Base-by-base conservation (phyloP, 148 eudicot species). In the Fagopyrum esculentum region DNA sequence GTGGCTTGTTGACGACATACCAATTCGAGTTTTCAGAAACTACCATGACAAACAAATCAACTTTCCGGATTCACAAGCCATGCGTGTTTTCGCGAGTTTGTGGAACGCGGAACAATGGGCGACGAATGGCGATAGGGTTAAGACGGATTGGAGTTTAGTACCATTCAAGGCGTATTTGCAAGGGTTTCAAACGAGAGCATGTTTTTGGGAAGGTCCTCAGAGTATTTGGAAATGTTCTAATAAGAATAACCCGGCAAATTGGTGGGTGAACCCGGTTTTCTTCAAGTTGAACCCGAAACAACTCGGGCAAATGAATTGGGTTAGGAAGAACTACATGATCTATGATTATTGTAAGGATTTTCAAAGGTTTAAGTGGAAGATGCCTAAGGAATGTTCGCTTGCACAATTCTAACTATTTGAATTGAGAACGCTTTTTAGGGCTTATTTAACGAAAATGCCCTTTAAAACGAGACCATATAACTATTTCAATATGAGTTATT, bases 91-190 rank as follows among this genome's bases (percentile, higher is more conserved):
- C 47, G 76, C 86, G 45, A 92, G 91, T 83, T 72, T 90, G 2
- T 92, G 94, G 94, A 82, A 88, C 35, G 94, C 90, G 0, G 91
- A 92, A 45, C 77, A 83, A 56, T 92, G 92, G 94, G 98, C 91
- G 29, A 90, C 91, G 17, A 82, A 87, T 78, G 87, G 90, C 12
- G 96, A 91, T 9, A 82, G 72, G 1, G 78, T 82, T 44, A 87
- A 85, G 78, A 90, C 82, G 13, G 84, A 92, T 76, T 89, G 93
- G 96, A 78, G 40, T 1, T 54, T 74, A 16, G 85, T 87, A 48
- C 93, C 93, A 13, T 90, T 88, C 77, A 60, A 60, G 48, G 84
- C 91, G 26, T 57, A 45, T 35, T 78, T 82, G 64, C 75, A 82
- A 11, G 73, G 80, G 46, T 86, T 85, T 70, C 78, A 60, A 40